Conservation (phyloP, 2,329 filamentous ascomycete genomes). For the Zarea fungicola region DNA sequence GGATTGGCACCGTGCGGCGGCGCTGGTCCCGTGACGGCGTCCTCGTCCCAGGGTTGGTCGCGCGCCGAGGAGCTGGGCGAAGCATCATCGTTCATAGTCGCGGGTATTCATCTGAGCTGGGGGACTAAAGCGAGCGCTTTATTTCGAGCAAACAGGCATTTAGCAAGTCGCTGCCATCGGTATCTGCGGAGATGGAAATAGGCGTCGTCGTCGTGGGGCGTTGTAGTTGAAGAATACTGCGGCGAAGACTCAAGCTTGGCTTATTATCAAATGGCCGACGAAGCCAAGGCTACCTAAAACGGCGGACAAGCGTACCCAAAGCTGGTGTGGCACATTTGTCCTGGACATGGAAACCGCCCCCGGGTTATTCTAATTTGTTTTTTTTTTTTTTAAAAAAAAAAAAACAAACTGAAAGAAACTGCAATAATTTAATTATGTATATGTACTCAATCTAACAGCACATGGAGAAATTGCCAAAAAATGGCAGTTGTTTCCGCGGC, state of each 20-base stretch:
- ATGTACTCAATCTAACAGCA: too few relatives aligned
- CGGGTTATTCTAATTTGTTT: too few relatives aligned
- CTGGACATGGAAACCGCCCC: too few relatives aligned
- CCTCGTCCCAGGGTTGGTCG: constrained; percentile 5
- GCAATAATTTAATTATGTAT: too few relatives aligned
- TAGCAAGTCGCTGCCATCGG: background rate
- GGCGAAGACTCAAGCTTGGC: background rate
- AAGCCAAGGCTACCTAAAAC: too few relatives aligned
- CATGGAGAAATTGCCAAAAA: too few relatives aligned
- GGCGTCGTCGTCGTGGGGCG: background rate
- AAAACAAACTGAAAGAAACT: too few relatives aligned
- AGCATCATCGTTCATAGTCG: constrained; percentile 49
- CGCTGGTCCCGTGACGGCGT: background rate
- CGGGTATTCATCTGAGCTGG: constrained; percentile 28
- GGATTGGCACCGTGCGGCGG: background rate
- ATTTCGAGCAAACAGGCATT: background rate
- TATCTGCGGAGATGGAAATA: background rate
- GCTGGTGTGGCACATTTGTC: too few relatives aligned
- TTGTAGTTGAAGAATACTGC: background rate
- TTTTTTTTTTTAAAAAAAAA: too few relatives aligned
- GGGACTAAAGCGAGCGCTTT: background rate
- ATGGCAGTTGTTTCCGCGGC: too few relatives aligned
- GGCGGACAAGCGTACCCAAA: too few relatives aligned
- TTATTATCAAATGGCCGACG: background rate
- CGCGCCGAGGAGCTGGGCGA: constrained; percentile 36